A percentile compares a stretch with the other conserved stretches of the same genome.
These are phyloP conservation scores for Populus simonii DNA, from an alignment of 345 rosid genomes.

Conservation along the genomic window DNA sequence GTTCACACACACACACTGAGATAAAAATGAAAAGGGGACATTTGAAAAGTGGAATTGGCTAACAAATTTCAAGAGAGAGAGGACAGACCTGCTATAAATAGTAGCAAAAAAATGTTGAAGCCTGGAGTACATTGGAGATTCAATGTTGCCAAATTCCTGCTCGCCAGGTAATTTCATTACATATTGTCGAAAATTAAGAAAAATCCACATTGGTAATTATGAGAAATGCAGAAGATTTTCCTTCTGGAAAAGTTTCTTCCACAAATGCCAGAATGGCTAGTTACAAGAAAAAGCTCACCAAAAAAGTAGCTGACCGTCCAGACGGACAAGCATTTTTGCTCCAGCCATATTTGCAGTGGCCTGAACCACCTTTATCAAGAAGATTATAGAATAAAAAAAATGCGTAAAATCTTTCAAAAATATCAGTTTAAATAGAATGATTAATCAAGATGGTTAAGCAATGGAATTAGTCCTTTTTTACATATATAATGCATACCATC, in stretches of 20 bases:
- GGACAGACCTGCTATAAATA: constrained; percentile 65
- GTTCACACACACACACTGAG: no score
- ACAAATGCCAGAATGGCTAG: constrained; percentile 8
- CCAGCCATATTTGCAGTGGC: constrained; percentile 93
- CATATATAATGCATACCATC: constrained; percentile 51
- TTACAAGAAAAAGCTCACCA: constrained; percentile 44
- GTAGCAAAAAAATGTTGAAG: constrained; percentile 70
- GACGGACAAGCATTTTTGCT: constrained; percentile 70
- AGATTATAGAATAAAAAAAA: neutral
- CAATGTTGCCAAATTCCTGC: constrained; percentile 92
- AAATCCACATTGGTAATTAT: neutral
- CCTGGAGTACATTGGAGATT: constrained; percentile 75
- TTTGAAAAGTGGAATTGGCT: no score
- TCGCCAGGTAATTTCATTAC: constrained; percentile 20
- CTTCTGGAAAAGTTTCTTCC: neutral
- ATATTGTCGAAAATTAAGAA: no score
- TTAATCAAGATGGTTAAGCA: neutral
- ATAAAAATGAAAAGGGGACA: no score
- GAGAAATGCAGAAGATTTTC: neutral
- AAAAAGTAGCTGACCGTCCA: constrained; percentile 73
- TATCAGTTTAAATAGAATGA: neutral
- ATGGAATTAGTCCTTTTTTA: neutral
- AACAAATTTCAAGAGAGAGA: neutral
- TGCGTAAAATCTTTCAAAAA: neutral
- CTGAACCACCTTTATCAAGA: constrained; percentile 70